These are phyloP conservation scores for Cornus kousa DNA, from an alignment of 148 eudicot genomes.

Conservation along the genomic window DNA sequence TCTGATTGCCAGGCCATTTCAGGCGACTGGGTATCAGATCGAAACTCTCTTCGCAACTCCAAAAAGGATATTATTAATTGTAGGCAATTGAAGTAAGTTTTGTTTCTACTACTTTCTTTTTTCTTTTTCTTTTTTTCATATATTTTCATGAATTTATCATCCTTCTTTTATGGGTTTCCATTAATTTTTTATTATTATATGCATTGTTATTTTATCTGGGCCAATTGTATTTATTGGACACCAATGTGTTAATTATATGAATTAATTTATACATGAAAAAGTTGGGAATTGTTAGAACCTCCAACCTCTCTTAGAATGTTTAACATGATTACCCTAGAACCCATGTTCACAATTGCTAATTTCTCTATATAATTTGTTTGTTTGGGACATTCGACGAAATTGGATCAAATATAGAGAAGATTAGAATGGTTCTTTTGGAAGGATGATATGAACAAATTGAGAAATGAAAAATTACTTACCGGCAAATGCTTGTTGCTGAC, in stretches of 20 bases:
- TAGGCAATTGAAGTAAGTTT: background rate
- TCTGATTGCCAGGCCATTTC: constrained; percentile 3
- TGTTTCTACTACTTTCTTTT: too few species aligned
- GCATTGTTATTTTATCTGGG: background rate
- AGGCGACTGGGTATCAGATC: background rate
- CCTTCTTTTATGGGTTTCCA: background rate
- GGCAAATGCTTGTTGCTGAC: too few species aligned
- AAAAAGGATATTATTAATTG: background rate
- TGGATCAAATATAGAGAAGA: too few species aligned
- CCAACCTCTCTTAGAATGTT: background rate
- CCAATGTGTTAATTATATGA: background rate
- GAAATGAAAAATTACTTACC: too few species aligned
- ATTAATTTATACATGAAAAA: too few species aligned
- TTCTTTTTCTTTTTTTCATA: background rate
- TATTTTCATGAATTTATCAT: too few species aligned
- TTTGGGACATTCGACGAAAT: too few species aligned
- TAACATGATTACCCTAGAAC: too few species aligned
- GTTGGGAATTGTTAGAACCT: background rate
- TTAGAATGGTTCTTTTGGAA: too few species aligned
- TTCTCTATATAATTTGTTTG: too few species aligned
- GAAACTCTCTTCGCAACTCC: background rate
- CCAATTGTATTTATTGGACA: background rate
- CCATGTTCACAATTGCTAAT: too few species aligned
- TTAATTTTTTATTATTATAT: background rate
- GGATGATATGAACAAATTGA: too few species aligned